These are phyloP conservation scores for Gloeophyllum trabeum DNA, from an alignment of 768 basidiomycete species.

Conservation along the genomic window DNA sequence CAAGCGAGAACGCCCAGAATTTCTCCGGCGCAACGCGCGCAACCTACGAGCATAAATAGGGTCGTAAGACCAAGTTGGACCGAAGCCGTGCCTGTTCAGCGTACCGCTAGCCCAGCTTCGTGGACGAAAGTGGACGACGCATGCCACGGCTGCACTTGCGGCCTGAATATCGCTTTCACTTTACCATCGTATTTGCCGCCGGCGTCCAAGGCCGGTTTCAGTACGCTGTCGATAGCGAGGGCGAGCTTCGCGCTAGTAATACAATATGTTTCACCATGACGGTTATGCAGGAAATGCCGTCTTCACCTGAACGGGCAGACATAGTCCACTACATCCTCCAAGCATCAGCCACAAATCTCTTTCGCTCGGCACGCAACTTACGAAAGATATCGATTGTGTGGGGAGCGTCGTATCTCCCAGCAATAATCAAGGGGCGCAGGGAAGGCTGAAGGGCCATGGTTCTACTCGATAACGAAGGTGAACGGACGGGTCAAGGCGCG, in stretches of 20 bases:
- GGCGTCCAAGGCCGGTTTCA: slow-evolving; percentile 45
- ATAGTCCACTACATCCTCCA: slow-evolving; percentile 53
- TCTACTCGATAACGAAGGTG: too few species aligned
- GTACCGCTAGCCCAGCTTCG: slow-evolving; percentile 74
- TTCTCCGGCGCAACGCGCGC: slow-evolving; percentile 59
- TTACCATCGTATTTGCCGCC: slow-evolving; percentile 60
- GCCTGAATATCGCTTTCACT: slow-evolving; percentile 62
- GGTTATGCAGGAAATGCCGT: neutral
- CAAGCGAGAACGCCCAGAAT: slow-evolving; percentile 71
- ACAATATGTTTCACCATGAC: too few species aligned
- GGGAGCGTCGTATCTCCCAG: slow-evolving; percentile 46
- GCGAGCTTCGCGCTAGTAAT: slow-evolving; percentile 46
- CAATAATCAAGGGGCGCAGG: slow-evolving; percentile 51
- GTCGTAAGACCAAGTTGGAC: neutral
- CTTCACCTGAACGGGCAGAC: slow-evolving; percentile 72
- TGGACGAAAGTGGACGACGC: slow-evolving; percentile 61
- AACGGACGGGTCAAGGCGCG: too few species aligned
- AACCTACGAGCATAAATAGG: slow-evolving; percentile 31
- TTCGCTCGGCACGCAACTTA: slow-evolving; percentile 20
- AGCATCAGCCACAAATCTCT: neutral
- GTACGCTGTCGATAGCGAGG: slow-evolving; percentile 41
- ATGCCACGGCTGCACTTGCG: slow-evolving; percentile 78
- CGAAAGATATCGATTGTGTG: slow-evolving; percentile 77
- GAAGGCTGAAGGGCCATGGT: slow-evolving; percentile 74
- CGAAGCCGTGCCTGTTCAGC: slow-evolving; percentile 8